Percentiles rank a stretch among this genome's conserved stretches.
Evolutionary conservation across 2,329 filamentous ascomycete genomes (phyloP).

Genomic region (Trichothecium roseum): DNA sequence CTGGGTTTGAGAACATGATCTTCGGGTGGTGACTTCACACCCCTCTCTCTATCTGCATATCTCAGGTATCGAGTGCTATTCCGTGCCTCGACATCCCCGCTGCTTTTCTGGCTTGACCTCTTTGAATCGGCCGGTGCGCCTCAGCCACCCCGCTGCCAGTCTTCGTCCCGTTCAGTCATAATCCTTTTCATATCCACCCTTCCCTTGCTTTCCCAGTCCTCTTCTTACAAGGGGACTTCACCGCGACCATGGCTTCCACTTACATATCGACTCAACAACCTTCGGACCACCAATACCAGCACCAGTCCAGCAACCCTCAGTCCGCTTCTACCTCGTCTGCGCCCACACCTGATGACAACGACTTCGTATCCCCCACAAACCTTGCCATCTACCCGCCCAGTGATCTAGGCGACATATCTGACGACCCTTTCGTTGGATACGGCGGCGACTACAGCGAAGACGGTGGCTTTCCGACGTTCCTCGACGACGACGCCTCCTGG

Average conservation of each 20-base stretch:
- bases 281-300: conserved; percentile 2
- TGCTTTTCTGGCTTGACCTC: background rate
- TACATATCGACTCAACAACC: no score
- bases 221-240: no score
- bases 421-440: conserved; percentile 31
- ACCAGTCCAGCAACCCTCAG: conserved; percentile 6
- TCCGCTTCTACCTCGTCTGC: conserved; percentile 24
- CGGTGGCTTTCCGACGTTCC: conserved; percentile 36
- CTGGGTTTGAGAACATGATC: background rate
- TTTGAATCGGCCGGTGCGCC: no score
- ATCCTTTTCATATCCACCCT: no score
- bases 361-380: conserved; percentile 16
- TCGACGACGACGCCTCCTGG: conserved; percentile 23
- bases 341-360: conserved; percentile 18
- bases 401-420: conserved; percentile 34
- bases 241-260: no score
- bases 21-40: conserved; percentile 1
- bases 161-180: no score
- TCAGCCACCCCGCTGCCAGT: no score
- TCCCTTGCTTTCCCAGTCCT: no score
- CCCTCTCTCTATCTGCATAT: background rate
- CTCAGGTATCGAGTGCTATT: no score
- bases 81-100: background rate
- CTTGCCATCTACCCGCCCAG: conserved; percentile 32
- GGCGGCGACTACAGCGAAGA: conserved; percentile 27